Conservation (phyloP, 331 rosid genomes). For the Rhamnella rubrinervis region DNA sequence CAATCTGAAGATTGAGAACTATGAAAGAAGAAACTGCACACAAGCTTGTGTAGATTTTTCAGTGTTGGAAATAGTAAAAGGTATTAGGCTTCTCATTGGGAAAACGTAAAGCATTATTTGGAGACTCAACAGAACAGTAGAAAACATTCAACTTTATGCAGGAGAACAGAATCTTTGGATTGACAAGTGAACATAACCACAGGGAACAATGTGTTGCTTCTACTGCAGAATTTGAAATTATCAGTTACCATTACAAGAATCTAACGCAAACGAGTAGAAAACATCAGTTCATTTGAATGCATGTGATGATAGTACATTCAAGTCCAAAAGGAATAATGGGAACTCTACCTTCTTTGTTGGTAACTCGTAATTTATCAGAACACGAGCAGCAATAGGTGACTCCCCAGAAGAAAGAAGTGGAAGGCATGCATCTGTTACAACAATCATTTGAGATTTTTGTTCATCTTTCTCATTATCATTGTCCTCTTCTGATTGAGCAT, state of each 20-base stretch:
- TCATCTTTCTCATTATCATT: conserved; percentile 49
- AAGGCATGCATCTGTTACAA: conserved; percentile 86
- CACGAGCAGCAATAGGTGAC: conserved; percentile 54
- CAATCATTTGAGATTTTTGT: conserved; percentile 68
- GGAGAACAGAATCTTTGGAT: not conserved
- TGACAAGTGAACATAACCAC: not conserved
- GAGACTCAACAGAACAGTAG: too few relatives aligned
- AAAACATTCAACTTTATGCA: too few relatives aligned
- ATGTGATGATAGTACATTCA: conserved; percentile 3
- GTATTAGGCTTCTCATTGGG: not conserved
- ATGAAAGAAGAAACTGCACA: not conserved
- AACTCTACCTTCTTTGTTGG: conserved; percentile 70
- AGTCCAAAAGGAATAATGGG: not conserved
- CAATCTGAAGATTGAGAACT: not conserved
- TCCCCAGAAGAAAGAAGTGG: conserved; percentile 83
- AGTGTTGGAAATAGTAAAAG: not conserved
- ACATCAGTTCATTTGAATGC: not conserved
- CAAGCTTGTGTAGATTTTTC: not conserved
- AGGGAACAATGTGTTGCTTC: not conserved
- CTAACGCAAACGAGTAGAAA: conserved; percentile 2
- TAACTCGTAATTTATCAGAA: conserved; percentile 80
- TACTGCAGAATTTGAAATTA: not conserved
- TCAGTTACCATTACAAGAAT: not conserved
- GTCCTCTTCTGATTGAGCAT: conserved; percentile 42
- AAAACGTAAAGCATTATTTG: not conserved